A percentile compares a stretch with the other conserved stretches of the same genome.
Evolutionary conservation across 140 eudicot species (phyloP).

Genomic region (Cichorium intybus): DNA sequence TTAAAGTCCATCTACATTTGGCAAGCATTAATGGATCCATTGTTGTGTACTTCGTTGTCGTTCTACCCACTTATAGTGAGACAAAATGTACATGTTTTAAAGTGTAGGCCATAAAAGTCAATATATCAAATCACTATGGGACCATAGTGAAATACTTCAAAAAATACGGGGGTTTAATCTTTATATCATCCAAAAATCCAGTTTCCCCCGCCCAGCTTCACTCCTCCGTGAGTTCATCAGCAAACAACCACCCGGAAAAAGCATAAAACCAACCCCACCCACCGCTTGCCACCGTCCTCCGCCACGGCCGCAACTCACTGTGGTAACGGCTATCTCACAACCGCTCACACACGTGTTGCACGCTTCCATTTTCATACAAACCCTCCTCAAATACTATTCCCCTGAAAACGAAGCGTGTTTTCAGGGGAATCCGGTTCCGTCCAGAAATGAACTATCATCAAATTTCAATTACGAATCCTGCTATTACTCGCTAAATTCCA

Average conservation of each 20-base stretch:
- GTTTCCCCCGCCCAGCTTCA: conserved; percentile 29
- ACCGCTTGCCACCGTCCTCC: conserved; percentile 7
- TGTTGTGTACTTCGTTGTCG: not conserved
- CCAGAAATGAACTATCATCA: conserved; percentile 15
- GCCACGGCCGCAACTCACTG: conserved; percentile 17
- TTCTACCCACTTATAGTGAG: not conserved
- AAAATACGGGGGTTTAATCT: conserved; percentile 3
- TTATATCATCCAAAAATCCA: conserved; percentile 9
- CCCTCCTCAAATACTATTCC: conserved; percentile 3
- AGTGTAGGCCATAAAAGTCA: conserved; percentile 7
- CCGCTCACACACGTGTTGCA: conserved; percentile 31
- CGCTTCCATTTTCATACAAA: conserved; percentile 15
- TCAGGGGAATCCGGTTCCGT: conserved; percentile 40
- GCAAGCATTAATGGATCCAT: not conserved
- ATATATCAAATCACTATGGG: conserved; percentile 9
- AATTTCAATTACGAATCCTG: conserved; percentile 5
- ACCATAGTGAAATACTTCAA: not conserved
- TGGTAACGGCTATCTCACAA: conserved; percentile 8
- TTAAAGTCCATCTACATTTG: not conserved
- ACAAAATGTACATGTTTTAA: conserved; percentile 9
- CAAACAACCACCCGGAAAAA: conserved; percentile 13
- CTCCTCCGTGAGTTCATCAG: conserved; percentile 12
- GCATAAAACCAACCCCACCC: not conserved
- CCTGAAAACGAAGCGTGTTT: conserved; percentile 24
- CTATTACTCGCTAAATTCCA: conserved; percentile 19